Evolutionary conservation across 2,329 filamentous ascomycete genomes (phyloP).

Genomic region (Colletotrichum kahawae): DNA sequence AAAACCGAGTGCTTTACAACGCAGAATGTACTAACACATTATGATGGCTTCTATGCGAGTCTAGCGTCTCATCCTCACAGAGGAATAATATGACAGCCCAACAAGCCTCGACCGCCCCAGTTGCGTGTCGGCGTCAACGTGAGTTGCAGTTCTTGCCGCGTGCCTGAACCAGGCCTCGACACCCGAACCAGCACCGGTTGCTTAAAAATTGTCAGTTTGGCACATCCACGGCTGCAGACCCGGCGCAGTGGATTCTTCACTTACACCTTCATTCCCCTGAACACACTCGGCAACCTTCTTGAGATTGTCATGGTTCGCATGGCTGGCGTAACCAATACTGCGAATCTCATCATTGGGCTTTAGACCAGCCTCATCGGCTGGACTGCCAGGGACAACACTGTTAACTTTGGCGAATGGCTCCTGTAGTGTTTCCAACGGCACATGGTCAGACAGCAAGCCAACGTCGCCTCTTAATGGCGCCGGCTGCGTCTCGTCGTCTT

Average conservation of each 20-base stretch:
- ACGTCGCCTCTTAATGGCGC: not conserved
- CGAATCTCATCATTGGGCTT: constrained; percentile 81
- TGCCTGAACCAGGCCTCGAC: constrained; percentile 50
- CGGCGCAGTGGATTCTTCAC: constrained; percentile 38
- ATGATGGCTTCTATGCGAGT: not conserved
- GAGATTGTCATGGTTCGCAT: constrained; percentile 84
- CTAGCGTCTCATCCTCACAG: constrained; percentile 52
- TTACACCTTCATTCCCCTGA: constrained; percentile 86
- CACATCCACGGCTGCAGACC: not conserved
- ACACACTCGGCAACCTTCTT: constrained; percentile 89
- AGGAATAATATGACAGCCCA: constrained; percentile 90
- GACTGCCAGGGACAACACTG: constrained; percentile 77
- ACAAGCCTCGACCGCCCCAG: constrained; percentile 89
- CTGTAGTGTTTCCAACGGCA: constrained; percentile 37
- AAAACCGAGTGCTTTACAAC: not conserved
- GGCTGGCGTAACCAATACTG: constrained; percentile 84
- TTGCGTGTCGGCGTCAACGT: constrained; percentile 76
- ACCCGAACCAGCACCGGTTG: constrained; percentile 73
- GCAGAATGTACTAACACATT: not conserved
- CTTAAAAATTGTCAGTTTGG: constrained; percentile 48
- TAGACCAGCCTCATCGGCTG: constrained; percentile 82
- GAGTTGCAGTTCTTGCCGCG: constrained; percentile 66
- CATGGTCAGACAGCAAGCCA: constrained; percentile 8
- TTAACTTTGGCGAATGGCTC: constrained; percentile 88
- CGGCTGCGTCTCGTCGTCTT: constrained; percentile 44